Base-by-base conservation (phyloP, 805 yeast species). In the Isabelozyma pseudorhagii region DNA sequence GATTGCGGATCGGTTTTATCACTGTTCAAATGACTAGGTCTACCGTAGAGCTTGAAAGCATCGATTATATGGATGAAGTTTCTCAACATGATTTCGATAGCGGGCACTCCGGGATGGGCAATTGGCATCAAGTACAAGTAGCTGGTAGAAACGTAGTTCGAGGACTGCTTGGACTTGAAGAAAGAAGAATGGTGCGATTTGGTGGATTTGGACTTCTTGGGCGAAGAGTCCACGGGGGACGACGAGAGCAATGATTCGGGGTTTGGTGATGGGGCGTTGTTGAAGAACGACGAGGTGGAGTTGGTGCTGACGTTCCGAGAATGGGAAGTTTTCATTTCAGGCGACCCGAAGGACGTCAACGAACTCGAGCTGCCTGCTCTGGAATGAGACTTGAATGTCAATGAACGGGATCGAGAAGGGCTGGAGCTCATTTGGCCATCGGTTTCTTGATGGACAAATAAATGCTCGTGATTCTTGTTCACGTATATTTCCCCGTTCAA, bases 21-120 rank as follows among this genome's bases (percentile, higher is more conserved):
- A 17, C 94, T 89, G 58, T 79, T 83, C 56, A 89, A 77, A 51
- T 86, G 82, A 47, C 76, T 71, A 1, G 96, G 94, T 55, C 94
- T 75, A 8, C 96, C 96, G 59, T 87, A 87, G 44, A 87, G 64
- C 59, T 77, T 79, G 67, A 86, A 87, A 3, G 85, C 74, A 62
- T 87, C 89, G 71, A 84, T 78, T 15, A 86, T 72, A 44, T 90
- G 93, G 31, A 87, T 75, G 52, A 85, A 71, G 58, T 82, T 76
- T 51, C 96, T 71, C 42, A 87, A 79, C 82, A 86, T 82, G 13
- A 87, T 87, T 61, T 87, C 94, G 45, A 82, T 78, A 14, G 84
- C 83, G 43, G 80, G 76, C 28, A 87, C 93, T 40, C 89, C 87
- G 3, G 85, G 83, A 64, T 87, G 96, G 25, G 80, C 62, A 47